phyloP scores from a whole-genome alignment of 176 grass and related monocot species.

The Sorghum bicolor region Sorghum_bicolor_NCBIv3 NC_012872.2:66660001-66660500 shows the following conservation, averaged over 20 bases:
- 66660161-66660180: constrained; percentile 4
- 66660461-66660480: constrained; percentile 61
- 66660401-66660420: constrained; percentile 65
- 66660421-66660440: constrained; percentile 50
- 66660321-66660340: constrained; percentile 57
- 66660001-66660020: too few species aligned
- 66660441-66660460: constrained; percentile 77
- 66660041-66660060: constrained; percentile 11
- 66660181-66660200: constrained; percentile 45
- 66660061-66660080: constrained; percentile 19
- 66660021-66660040: constrained; percentile 27
- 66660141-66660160: constrained; percentile 32
- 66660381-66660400: constrained; percentile 63
- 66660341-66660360: constrained; percentile 79
- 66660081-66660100: constrained; percentile 21
- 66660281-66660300: constrained; percentile 79
- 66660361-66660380: constrained; percentile 33
- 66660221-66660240: constrained; percentile 44
- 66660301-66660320: constrained; percentile 84
- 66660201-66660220: constrained; percentile 52
- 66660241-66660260: constrained; percentile 51
- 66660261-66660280: constrained; percentile 52
- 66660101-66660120: constrained; percentile 52
- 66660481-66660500: constrained; percentile 71
- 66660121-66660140: constrained; percentile 37